These are phyloP conservation scores for Quercus bicolor DNA, from an alignment of 306 rosid genomes.

Conservation along the genomic window DNA sequence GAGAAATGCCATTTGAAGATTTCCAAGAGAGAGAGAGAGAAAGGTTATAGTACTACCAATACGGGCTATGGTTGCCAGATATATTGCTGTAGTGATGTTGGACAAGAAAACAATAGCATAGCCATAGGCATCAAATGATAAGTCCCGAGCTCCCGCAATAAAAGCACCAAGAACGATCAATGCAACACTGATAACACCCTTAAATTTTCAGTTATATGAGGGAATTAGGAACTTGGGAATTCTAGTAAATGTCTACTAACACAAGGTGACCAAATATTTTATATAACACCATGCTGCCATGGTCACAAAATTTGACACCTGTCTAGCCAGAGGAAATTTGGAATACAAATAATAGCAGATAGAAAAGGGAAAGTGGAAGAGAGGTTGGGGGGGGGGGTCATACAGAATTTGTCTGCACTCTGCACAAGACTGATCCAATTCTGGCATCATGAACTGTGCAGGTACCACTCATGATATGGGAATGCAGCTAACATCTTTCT, in stretches of 20 bases:
- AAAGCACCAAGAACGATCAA: slow-evolving; percentile 88
- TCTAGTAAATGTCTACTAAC: slow-evolving; percentile 9
- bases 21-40: slow-evolving; percentile 7
- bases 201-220: slow-evolving; percentile 67
- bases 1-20: slow-evolving; percentile 2
- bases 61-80: slow-evolving; percentile 91
- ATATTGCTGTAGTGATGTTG: slow-evolving; percentile 83
- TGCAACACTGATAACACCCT: slow-evolving; percentile 92
- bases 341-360: too few species aligned
- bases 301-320: too few species aligned
- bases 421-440: too few species aligned
- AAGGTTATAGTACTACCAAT: slow-evolving; percentile 53
- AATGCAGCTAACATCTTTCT: too few species aligned
- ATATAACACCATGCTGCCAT: not conserved
- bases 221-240: slow-evolving; percentile 47
- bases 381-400: too few species aligned
- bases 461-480: too few species aligned
- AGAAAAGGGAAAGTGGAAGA: too few species aligned
- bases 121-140: slow-evolving; percentile 86
- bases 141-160: slow-evolving; percentile 91
- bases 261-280: not conserved
- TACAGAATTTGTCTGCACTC: too few species aligned
- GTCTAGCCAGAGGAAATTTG: too few species aligned
- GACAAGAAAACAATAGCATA: slow-evolving; percentile 84
- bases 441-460: too few species aligned